These are phyloP conservation scores for Solanum neorickii DNA, from an alignment of 257 asterid species.

Conservation along the genomic window DNA sequence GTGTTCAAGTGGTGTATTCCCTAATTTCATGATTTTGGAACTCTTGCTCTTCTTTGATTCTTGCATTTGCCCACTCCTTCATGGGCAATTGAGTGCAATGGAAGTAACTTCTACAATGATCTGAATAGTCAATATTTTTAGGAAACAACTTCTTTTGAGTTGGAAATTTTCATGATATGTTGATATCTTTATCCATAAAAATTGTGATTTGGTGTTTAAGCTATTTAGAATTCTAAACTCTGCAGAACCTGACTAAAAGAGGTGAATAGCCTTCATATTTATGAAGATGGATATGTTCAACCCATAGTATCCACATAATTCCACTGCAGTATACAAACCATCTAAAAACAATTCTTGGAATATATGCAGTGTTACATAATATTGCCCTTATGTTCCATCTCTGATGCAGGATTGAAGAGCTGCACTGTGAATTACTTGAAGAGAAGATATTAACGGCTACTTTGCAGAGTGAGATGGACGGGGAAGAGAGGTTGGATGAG, in stretches of 20 bases:
- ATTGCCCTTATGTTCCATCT: neutral
- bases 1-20: neutral
- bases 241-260: neutral
- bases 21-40: neutral
- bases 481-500: slow-evolving; percentile 35
- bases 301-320: neutral
- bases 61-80: neutral
- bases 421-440: slow-evolving; percentile 48
- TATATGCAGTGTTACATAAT: neutral
- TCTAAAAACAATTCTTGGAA: neutral
- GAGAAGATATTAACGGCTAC: slow-evolving; percentile 37
- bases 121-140: neutral
- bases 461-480: slow-evolving; percentile 43
- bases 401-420: slow-evolving; percentile 59
- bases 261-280: neutral
- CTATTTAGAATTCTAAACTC: neutral
- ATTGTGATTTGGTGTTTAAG: neutral
- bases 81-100: neutral
- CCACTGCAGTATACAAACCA: neutral
- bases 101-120: neutral
- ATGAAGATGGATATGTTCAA: neutral
- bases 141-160: neutral
- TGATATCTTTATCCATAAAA: neutral
- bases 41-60: neutral
- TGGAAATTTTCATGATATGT: neutral